These are phyloP conservation scores for Myxozyma melibiosi DNA, from an alignment of 805 yeast genomes.

Conservation along the genomic window DNA sequence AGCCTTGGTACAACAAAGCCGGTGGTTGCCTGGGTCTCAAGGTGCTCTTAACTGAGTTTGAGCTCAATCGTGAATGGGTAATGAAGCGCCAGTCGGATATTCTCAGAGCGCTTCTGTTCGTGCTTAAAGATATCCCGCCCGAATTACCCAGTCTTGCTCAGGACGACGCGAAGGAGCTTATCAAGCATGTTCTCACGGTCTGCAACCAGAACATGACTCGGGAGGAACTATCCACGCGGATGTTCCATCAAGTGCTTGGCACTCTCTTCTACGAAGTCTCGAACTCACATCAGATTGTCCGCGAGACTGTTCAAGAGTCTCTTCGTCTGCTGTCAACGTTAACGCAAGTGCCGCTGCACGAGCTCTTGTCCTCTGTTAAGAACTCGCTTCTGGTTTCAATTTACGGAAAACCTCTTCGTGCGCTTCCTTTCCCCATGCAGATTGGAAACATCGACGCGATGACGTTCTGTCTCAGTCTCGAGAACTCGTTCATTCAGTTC, in stretches of 20 bases:
- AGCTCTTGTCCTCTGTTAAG: slow-evolving; percentile 80
- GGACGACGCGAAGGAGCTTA: slow-evolving; percentile 67
- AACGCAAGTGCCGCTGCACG: slow-evolving; percentile 67
- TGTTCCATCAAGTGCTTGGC: slow-evolving; percentile 81
- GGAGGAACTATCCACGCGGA: slow-evolving; percentile 66
- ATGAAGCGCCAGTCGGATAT: slow-evolving; percentile 78
- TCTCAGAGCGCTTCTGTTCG: slow-evolving; percentile 83
- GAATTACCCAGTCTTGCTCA: slow-evolving; percentile 84
- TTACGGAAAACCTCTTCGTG: slow-evolving; percentile 94
- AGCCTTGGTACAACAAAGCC: slow-evolving; percentile 77
- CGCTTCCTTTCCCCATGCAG: slow-evolving; percentile 97
- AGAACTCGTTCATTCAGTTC: slow-evolving; percentile 77
- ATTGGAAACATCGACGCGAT: slow-evolving; percentile 97
- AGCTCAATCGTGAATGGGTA: slow-evolving; percentile 72
- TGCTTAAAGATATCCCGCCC: slow-evolving; percentile 82
- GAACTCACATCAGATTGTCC: slow-evolving; percentile 78
- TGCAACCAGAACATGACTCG: slow-evolving; percentile 67
- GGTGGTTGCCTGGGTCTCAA: slow-evolving; percentile 88
- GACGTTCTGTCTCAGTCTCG: slow-evolving; percentile 82
- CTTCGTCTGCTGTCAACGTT: slow-evolving; percentile 68
- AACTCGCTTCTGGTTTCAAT: slow-evolving; percentile 85
- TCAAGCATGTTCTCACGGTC: slow-evolving; percentile 61
- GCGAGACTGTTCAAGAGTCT: slow-evolving; percentile 78
- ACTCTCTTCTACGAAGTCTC: slow-evolving; percentile 90
- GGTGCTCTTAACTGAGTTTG: slow-evolving; percentile 67